Evolutionary conservation across 345 rosid genomes (phyloP), one percentile per base, ranked within the genome.

Genomic region (Citrus reticulata): DNA sequence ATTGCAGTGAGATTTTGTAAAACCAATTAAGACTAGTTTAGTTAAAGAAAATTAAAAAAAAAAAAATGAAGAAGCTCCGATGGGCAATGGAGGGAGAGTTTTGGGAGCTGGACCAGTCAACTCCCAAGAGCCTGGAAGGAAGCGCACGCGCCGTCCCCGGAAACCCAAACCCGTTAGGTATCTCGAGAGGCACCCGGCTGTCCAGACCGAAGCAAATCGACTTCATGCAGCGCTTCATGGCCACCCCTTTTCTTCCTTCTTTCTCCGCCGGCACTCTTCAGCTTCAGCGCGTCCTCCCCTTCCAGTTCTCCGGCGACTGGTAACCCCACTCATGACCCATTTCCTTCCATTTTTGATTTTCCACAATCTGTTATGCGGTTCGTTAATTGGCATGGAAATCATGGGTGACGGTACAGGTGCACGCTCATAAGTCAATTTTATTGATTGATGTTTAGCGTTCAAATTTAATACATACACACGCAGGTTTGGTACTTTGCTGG

Each of bases 201-300:
- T 88, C 93, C 42, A 88, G 98, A 67, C 89, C 97, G 46, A 90
- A 85, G 74, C 99, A 94, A 82, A 82, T 86, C 67, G 94, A 94
- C 70, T 96, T 96, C 90, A 82, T 94, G 79, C 98, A 94, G 80
- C 93, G 97, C 24, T 96, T 96, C 89, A 94, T 94, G 98, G 57
- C 84, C 29, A 68, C 87, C 74, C 93, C 97, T 72, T 84, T 91
- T 58, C 63, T 94, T 77, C 95, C 94, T 68, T 89, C 94, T 66
- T 92, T 77, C 82, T 87, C 95, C 77, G 25, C 89, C 72, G 69
- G 4, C 32, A 24, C 25, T 54, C 82, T 61, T 91, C 17, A 84
- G 77, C 87, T 94, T 57, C 94, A 94, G 78, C 89, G 93, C 37
- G 90, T 82, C 79, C 87, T 94, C 73, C 66, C 94, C 74, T 34